phyloP scores from a whole-genome alignment of 768 basidiomycete species.

The Lactarius trivialis region DNA sequence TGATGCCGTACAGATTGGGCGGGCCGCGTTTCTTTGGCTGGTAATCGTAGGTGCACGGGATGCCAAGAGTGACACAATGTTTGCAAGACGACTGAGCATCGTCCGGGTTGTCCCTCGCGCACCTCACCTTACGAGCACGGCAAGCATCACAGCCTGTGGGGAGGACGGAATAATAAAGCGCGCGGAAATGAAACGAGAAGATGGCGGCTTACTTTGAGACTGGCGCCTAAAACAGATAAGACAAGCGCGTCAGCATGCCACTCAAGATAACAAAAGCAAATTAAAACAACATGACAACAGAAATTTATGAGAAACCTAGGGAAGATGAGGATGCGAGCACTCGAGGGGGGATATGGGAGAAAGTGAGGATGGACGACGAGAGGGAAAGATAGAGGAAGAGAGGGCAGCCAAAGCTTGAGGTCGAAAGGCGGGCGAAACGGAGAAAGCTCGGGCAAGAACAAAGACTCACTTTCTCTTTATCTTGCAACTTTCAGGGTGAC shows the following conservation, averaged over 20 bases:
- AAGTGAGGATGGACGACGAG: slow-evolving; percentile 23
- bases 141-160: slow-evolving; percentile 76
- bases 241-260: slow-evolving; percentile 32
- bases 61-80: slow-evolving; percentile 75
- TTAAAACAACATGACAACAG: slow-evolving; percentile 34
- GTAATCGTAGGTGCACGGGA: slow-evolving; percentile 86
- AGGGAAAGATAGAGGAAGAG: slow-evolving; percentile 2
- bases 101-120: slow-evolving; percentile 72
- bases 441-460: slow-evolving; percentile 47
- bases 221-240: slow-evolving; percentile 54
- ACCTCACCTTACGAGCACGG: slow-evolving; percentile 80
- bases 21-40: slow-evolving; percentile 92
- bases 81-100: slow-evolving; percentile 78
- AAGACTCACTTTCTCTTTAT: slow-evolving; percentile 71
- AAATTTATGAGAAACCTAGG: not conserved
- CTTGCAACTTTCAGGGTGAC: slow-evolving; percentile 60
- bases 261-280: slow-evolving; percentile 25
- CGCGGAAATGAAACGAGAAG: slow-evolving; percentile 21
- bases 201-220: slow-evolving; percentile 62
- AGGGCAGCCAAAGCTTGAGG: slow-evolving; percentile 33
- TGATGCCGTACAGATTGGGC: slow-evolving; percentile 70
- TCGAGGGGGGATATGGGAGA: slow-evolving; percentile 13
- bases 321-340: not conserved
- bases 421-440: slow-evolving; percentile 42
- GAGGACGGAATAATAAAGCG: slow-evolving; percentile 25